Evolutionary conservation across 305 asterid genomes (phyloP), one percentile per base, ranked within the genome.

Genomic region (Solanum chacoense): DNA sequence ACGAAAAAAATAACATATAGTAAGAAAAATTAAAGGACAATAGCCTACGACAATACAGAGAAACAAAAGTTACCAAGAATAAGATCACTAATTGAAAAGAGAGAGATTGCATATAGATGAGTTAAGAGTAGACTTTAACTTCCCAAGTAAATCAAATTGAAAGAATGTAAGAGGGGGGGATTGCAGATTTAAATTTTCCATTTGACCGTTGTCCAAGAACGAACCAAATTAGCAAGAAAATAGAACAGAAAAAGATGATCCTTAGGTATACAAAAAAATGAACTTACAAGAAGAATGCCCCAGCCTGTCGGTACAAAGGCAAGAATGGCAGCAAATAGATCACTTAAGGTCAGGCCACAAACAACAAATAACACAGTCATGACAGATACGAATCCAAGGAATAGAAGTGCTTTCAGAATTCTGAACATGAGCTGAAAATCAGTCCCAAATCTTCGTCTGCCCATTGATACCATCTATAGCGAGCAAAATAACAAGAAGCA

Each of bases 241-340:
- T 35, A 37, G 36, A 29, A 59, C n/a, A 85, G 4, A 18, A 31
- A 16, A 16, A 63, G 45, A 73, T 84, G 55, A 36, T 69, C 32
- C 22, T 2, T 31, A 20, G 87, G 2, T 8, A 38, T 1, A 20
- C 16, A 67, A 65, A 77, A 29, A 85, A 22, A 37, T 76, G 32
- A 71, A 92, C 94, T 92, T 90, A 97, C 99, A 87, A 94, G 94
- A 90, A 96, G 94, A 91, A 98, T 90, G 88, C 98, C 99, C 99
- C 99, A 98, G 50, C 99, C 99, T 2, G 99, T 94, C 72, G 99
- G 99, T 94, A 94, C 92, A 94, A 98, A 98, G 89, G 99, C 99
- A 90, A 98, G 92, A 90, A 94, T 88, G 29, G 98, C 94, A 84
- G 99, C 98, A 90, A 98, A 96, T 59, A 98, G 86, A 91, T 98